These are phyloP conservation scores for Leccinum angustisporum DNA, from an alignment of 1,284 basidiomycete genomes.

Conservation along the genomic window DNA sequence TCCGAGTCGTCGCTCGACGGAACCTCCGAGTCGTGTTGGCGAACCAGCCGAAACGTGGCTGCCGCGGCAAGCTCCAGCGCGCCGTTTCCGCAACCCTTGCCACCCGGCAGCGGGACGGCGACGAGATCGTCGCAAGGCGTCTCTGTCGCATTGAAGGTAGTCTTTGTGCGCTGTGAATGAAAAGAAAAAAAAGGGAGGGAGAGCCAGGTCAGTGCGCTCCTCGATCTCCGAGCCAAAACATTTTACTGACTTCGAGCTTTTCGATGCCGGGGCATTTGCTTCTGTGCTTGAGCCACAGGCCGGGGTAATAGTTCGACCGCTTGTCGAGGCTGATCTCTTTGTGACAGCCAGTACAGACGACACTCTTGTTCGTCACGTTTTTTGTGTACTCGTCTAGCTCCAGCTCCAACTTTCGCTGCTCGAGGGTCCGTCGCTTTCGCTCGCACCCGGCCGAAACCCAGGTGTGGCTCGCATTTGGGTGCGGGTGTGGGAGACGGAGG, in stretches of 20 bases:
- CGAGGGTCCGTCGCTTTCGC: constrained; percentile 31
- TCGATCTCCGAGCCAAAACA: neutral
- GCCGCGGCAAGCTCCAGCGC: constrained; percentile 2
- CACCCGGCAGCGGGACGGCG: neutral
- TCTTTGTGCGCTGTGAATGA: constrained; percentile 13
- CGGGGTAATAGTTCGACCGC: constrained; percentile 35
- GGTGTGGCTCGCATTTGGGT: neutral
- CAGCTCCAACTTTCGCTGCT: constrained; percentile 29
- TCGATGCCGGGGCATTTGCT: constrained; percentile 26
- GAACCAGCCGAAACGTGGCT: neutral
- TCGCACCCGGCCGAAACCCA: constrained; percentile 25
- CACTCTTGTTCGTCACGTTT: constrained; percentile 28
- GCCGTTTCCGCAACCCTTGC: constrained; percentile 1
- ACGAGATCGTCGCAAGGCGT: neutral
- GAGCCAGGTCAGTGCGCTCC: constrained; percentile 13
- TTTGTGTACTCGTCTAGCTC: constrained; percentile 31
- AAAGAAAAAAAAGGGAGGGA: neutral
- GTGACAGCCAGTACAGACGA: constrained; percentile 25
- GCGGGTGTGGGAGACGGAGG: neutral
- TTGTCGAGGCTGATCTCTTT: constrained; percentile 36
- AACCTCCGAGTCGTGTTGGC: constrained; percentile 6
- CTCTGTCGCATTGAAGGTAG: neutral
- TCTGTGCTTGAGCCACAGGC: constrained; percentile 31
- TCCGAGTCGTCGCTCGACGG: constrained; percentile 20
- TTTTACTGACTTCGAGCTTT: constrained; percentile 30